Evolutionary conservation across 1,284 basidiomycete genomes (phyloP), one percentile per base, ranked within the genome.

Genomic region (Inonotus obliquus): DNA sequence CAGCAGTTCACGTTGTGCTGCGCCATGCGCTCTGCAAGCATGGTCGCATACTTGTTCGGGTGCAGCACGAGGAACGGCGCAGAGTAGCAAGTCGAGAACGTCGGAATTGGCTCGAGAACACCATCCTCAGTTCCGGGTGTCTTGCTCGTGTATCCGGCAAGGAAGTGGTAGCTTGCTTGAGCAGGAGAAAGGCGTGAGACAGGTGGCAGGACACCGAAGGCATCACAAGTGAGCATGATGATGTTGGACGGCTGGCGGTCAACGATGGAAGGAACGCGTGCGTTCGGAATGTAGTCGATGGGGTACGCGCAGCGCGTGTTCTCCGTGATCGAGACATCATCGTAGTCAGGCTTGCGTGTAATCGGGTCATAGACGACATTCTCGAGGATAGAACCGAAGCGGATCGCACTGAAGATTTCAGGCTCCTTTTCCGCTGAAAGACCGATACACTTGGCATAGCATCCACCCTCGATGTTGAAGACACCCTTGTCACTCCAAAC

Each of bases 381-480:
- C 79, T 99, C 96, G 72, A 99, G 91, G 77, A 99, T 97, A 65
- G 92, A 89, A 62, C 96, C 97, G 74, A 91, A 98, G 69, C 86
- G 86, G 77, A 99, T 96, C 66, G 96, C 97, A 73, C 88, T 90
- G 85, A 78, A 97, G 75, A 99, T 99, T 76, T 98, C 97, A 63
- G 96, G 96, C 76, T 99, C 96, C 82, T 92, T 98, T 78, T 97
- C 93, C 21, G 87, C 87, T 54, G 92, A 94, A 68, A 99, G 88
- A 80, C 97, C 97, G 80, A 99, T 92, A 76, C 87, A 91, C 82
- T 99, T 99, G 77, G 96, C 96, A 76, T 99, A 99, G 80, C 96
- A 99, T 62, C 97, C 96, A 69, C 96, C 96, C 75, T 99, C 96
- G 70, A 99, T 99, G 85, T 99, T 99, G 88, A 99, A 99, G 65